A percentile compares a stretch with the other conserved stretches of the same genome.
These are phyloP conservation scores for Silene conica DNA, from an alignment of 148 eudicot genomes.

Conservation along the genomic window DNA sequence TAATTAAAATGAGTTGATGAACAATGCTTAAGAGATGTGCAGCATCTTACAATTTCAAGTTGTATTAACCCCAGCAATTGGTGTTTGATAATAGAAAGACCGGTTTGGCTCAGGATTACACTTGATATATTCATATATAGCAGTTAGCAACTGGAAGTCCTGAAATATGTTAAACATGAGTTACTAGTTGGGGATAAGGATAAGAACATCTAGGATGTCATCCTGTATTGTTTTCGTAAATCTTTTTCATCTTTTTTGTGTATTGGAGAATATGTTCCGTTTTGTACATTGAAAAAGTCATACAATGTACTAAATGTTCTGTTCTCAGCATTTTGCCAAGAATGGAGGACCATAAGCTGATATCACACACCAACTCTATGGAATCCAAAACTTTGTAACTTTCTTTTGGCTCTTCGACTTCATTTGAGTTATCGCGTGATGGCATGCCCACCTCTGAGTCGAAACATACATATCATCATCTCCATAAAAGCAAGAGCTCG, in stretches of 20 bases:
- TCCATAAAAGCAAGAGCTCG: constrained; percentile 17
- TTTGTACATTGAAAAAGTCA: constrained; percentile 17
- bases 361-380: background rate
- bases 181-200: constrained; percentile 9
- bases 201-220: constrained; percentile 9
- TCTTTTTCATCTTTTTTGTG: background rate
- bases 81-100: background rate
- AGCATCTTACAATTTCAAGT: too few species aligned
- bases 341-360: constrained; percentile 10
- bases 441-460: background rate
- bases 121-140: background rate
- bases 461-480: background rate
- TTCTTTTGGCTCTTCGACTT: constrained; percentile 28
- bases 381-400: constrained; percentile 10
- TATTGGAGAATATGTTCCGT: constrained; percentile 18
- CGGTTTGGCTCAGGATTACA: background rate
- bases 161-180: constrained; percentile 1
- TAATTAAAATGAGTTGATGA: background rate
- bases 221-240: background rate
- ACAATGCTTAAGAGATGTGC: too few species aligned
- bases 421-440: constrained; percentile 11
- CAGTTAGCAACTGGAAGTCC: background rate
- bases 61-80: background rate
- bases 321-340: constrained; percentile 23
- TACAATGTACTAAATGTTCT: constrained; percentile 14